Conservation (phyloP, 2,329 filamentous ascomycete species). For the Botryotinia narcissicola region DNA sequence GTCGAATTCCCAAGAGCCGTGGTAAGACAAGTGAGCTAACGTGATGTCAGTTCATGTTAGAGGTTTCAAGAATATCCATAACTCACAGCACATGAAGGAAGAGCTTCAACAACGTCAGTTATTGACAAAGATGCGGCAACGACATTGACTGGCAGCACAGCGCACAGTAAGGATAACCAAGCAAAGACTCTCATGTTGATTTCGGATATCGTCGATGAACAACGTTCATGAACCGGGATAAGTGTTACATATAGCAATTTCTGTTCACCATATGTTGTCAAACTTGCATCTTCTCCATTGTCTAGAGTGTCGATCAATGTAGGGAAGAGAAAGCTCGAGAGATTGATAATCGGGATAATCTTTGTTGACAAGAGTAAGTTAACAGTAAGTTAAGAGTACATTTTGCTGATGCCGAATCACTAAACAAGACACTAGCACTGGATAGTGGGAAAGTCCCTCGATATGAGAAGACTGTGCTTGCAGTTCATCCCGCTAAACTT, state of each 20-base stretch:
- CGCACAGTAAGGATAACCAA: background rate
- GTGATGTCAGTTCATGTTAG: background rate
- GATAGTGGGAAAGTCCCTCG: background rate
- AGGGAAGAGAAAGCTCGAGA: background rate
- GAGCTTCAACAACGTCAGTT: background rate
- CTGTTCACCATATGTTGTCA: background rate
- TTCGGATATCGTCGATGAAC: background rate
- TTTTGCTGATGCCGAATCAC: background rate
- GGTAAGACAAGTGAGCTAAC: constrained; percentile 8
- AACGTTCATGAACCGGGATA: background rate
- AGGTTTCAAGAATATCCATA: background rate
- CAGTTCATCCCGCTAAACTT: constrained; percentile 5
- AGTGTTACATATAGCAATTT: constrained; percentile 4
- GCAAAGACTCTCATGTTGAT: constrained; percentile 2
- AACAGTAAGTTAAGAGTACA: background rate
- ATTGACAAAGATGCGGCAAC: background rate
- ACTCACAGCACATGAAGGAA: constrained; percentile 16
- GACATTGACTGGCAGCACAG: background rate
- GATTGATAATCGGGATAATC: background rate
- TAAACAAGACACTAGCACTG: background rate
- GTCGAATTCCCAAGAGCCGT: background rate
- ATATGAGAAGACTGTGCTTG: background rate
- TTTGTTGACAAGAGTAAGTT: background rate
- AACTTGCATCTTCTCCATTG: background rate
- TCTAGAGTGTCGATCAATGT: background rate